Evolutionary conservation across 1,284 basidiomycete species (phyloP).

Genomic region (Neotropicomus parvogracilis): DNA sequence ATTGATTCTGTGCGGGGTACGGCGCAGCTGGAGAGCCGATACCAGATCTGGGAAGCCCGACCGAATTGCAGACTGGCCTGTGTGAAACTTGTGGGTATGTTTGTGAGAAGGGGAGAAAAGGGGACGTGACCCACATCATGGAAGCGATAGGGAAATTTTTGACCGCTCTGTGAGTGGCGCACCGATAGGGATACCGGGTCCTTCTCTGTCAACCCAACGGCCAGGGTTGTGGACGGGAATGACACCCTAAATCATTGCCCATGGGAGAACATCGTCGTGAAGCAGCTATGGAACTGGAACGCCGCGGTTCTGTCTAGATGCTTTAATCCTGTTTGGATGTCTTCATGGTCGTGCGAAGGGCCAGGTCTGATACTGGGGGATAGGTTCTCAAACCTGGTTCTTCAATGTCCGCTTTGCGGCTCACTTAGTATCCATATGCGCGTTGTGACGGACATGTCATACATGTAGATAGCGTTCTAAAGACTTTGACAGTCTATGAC

Average conservation of each 20-base stretch:
- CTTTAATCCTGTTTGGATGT: slow-evolving; percentile 5
- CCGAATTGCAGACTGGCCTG: not conserved
- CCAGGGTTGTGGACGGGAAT: slow-evolving; percentile 3
- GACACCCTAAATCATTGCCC: slow-evolving; percentile 1
- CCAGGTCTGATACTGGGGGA: slow-evolving; percentile 1
- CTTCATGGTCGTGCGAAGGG: slow-evolving; percentile 2
- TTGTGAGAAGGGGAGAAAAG: not conserved
- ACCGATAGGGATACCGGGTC: not conserved
- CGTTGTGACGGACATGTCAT: slow-evolving; percentile 8
- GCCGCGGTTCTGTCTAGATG: slow-evolving; percentile 10
- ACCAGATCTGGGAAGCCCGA: slow-evolving; percentile 18
- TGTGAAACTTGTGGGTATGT: not conserved
- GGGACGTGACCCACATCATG: slow-evolving; percentile 4
- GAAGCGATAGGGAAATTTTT: slow-evolving; percentile 6
- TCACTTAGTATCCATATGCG: slow-evolving; percentile 8
- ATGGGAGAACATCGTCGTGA: slow-evolving; percentile 8
- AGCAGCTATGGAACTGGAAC: slow-evolving; percentile 1
- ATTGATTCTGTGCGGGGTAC: slow-evolving; percentile 28
- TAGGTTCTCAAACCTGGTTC: slow-evolving; percentile 1
- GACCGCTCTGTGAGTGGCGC: not conserved
- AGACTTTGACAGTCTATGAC: slow-evolving; percentile 2
- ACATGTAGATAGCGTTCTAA: slow-evolving; percentile 1
- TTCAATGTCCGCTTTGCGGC: slow-evolving; percentile 24
- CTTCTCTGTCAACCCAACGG: slow-evolving; percentile 4
- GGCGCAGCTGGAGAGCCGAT: slow-evolving; percentile 26